These are phyloP conservation scores for Piper betle DNA, from an alignment of 164 flowering plant species.

Conservation along the genomic window DNA sequence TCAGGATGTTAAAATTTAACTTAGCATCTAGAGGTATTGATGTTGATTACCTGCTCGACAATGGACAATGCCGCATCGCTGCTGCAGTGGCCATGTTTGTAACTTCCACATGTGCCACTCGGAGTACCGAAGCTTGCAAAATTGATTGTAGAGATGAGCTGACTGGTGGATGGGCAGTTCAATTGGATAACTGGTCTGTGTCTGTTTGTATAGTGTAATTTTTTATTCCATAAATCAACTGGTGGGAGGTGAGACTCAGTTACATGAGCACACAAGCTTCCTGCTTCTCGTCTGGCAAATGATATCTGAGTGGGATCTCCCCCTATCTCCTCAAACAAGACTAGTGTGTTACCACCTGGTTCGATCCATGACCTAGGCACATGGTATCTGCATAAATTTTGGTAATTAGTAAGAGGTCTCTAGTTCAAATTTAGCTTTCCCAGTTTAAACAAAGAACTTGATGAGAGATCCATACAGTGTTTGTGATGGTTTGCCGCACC, in stretches of 20 bases:
- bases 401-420: not conserved
- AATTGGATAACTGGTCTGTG: conserved; percentile 13
- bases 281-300: conserved; percentile 26
- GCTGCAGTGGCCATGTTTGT: conserved; percentile 37
- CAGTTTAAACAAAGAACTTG: not conserved
- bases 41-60: conserved; percentile 48
- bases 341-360: conserved; percentile 45
- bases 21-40: not conserved
- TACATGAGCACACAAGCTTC: not conserved
- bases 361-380: conserved; percentile 69
- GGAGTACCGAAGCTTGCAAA: conserved; percentile 66
- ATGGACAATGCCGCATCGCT: conserved; percentile 44
- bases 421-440: not conserved
- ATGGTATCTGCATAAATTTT: conserved; percentile 41
- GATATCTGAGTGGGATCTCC: conserved; percentile 50
- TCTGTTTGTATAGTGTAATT: too few species aligned
- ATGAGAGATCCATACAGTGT: too few species aligned
- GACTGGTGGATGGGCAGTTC: conserved; percentile 26
- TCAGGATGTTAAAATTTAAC: not conserved
- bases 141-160: conserved; percentile 26
- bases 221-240: too few species aligned
- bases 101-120: conserved; percentile 27
- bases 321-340: conserved; percentile 57
- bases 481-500: too few species aligned
- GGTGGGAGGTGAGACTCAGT: too few species aligned